Evolutionary conservation across 2,329 filamentous ascomycete genomes (phyloP).

Genomic region (Fusarium ramigenum): DNA sequence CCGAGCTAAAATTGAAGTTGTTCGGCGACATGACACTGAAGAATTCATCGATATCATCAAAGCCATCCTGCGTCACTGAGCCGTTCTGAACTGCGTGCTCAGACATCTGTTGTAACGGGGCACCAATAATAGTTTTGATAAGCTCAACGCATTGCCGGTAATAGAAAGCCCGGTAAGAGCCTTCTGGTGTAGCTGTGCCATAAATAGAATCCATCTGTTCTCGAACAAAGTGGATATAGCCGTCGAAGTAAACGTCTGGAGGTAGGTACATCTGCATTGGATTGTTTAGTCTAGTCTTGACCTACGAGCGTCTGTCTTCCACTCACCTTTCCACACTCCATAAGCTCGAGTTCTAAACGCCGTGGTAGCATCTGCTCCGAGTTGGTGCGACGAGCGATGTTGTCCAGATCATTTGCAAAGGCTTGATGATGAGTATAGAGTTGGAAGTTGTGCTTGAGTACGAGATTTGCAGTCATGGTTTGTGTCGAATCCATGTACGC

Average conservation of each 20-base stretch:
- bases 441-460: conserved; percentile 51
- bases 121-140: conserved; percentile 51
- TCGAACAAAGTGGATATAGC: conserved; percentile 54
- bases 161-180: conserved; percentile 52
- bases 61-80: conserved; percentile 9
- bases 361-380: conserved; percentile 52
- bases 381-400: conserved; percentile 49
- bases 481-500: conserved; percentile 46
- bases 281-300: conserved; percentile 20
- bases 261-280: conserved; percentile 50
- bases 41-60: conserved; percentile 30
- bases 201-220: conserved; percentile 57
- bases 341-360: conserved; percentile 60
- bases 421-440: conserved; percentile 46
- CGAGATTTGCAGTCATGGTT: conserved; percentile 46
- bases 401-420: conserved; percentile 48
- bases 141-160: conserved; percentile 54
- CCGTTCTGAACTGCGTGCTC: conserved; percentile 20
- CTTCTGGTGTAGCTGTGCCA: conserved; percentile 16
- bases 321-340: conserved; percentile 60
- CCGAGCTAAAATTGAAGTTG: conserved; percentile 33
- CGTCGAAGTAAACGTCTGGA: conserved; percentile 50
- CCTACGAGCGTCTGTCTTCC: background rate
- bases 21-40: conserved; percentile 14
- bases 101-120: background rate